Evolutionary conservation across 495 filamentous ascomycete genomes (phyloP).

Genomic region (Penicillium lividum): DNA sequence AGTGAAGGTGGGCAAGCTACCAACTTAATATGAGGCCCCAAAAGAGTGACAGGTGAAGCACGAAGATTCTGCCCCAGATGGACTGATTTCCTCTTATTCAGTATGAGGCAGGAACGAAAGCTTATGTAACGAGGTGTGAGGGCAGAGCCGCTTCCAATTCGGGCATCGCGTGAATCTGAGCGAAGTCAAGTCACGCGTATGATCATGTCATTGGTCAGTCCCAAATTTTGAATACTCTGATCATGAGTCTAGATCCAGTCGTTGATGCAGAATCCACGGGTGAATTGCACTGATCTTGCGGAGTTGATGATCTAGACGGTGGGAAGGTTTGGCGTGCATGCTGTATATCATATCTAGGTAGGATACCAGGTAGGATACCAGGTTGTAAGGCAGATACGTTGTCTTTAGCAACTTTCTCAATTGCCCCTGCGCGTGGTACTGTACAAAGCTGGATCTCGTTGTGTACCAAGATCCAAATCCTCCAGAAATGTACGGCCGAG

Average conservation of each 20-base stretch:
- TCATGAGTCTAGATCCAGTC: not conserved
- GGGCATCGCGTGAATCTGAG: not conserved
- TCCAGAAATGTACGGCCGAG: slow-evolving; percentile 73
- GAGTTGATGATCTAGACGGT: not conserved
- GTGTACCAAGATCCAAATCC: slow-evolving; percentile 74
- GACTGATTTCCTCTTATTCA: not conserved
- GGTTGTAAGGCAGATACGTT: no score
- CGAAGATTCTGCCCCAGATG: not conserved
- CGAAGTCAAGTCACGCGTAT: not conserved
- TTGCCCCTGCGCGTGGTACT: not conserved
- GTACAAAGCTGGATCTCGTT: slow-evolving; percentile 64
- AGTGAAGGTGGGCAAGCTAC: not conserved
- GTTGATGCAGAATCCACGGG: not conserved
- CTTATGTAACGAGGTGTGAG: slow-evolving; percentile 6
- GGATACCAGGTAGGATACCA: no score
- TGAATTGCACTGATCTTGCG: not conserved
- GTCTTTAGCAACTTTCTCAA: not conserved
- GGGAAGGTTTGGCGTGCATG: not conserved
- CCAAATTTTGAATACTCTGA: not conserved
- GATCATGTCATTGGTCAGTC: not conserved
- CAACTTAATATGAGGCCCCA: not conserved
- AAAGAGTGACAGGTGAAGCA: not conserved
- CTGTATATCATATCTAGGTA: not conserved
- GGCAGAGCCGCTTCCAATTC: slow-evolving; percentile 1
- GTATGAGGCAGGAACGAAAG: slow-evolving; percentile 5